Percentiles rank a stretch among this genome's conserved stretches.
phyloP scores from a whole-genome alignment of 2,329 filamentous ascomycete genomes.

The Alternaria rosae region DNA sequence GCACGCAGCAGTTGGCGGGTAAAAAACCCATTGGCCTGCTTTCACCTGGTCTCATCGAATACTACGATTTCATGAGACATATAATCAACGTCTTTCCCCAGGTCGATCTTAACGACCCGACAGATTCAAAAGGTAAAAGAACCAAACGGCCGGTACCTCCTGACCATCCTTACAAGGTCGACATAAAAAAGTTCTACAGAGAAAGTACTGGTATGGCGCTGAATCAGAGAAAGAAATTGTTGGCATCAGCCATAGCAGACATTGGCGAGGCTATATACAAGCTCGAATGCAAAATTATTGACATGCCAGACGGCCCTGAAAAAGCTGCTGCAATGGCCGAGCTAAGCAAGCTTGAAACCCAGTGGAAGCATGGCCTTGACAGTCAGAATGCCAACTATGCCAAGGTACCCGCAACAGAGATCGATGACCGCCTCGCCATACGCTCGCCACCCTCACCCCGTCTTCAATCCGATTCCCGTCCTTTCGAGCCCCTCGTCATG shows the following conservation, averaged over 20 bases:
- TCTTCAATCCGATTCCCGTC: conserved; percentile 70
- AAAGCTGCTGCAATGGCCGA: conserved; percentile 42
- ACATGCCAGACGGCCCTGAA: conserved; percentile 26
- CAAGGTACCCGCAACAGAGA: conserved; percentile 12
- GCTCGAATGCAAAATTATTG: conserved; percentile 37
- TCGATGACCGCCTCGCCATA: conserved; percentile 42
- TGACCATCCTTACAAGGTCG: conserved; percentile 14
- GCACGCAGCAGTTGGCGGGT: conserved; percentile 28
- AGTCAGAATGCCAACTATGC: conserved; percentile 10
- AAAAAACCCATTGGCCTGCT: conserved; percentile 30
- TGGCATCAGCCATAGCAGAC: conserved; percentile 29
- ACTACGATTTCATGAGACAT: conserved; percentile 4
- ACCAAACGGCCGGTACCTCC: background rate
- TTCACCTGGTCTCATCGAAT: conserved; percentile 12
- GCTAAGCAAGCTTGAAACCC: conserved; percentile 44
- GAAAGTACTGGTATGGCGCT: conserved; percentile 7
- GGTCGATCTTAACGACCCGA: conserved; percentile 5
- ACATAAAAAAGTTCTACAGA: conserved; percentile 4
- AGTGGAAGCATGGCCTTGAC: conserved; percentile 12
- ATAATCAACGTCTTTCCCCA: conserved; percentile 24
- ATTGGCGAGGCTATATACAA: conserved; percentile 37
- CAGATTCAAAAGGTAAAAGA: background rate
- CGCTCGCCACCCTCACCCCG: conserved; percentile 28
- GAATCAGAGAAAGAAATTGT: conserved; percentile 3
- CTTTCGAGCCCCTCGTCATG: conserved; percentile 72